phyloP scores from a whole-genome alignment of 2,329 filamentous ascomycete genomes.

The Sporothrix euskadiensis region DNA sequence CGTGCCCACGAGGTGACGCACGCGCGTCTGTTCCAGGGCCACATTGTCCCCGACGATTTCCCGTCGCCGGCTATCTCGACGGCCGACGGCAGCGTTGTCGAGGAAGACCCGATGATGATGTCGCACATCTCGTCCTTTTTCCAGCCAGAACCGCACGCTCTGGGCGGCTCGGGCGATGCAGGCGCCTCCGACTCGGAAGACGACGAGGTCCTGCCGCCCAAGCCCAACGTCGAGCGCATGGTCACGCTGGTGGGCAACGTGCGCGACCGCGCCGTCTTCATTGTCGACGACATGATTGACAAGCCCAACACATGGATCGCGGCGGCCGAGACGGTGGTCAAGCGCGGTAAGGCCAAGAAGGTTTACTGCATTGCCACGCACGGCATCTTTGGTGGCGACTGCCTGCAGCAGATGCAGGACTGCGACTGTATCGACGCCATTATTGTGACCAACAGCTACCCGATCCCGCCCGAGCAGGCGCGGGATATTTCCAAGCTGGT shows the following conservation, averaged over 20 bases:
- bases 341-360: slow-evolving; percentile 84
- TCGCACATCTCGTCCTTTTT: slow-evolving; percentile 81
- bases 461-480: slow-evolving; percentile 74
- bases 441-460: slow-evolving; percentile 96
- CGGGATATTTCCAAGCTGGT: slow-evolving; percentile 78
- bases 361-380: slow-evolving; percentile 98
- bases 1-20: slow-evolving; percentile 88
- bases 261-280: slow-evolving; percentile 81
- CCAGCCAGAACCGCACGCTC: slow-evolving; percentile 64
- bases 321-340: slow-evolving; percentile 93
- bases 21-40: slow-evolving; percentile 85
- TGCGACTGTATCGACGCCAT: slow-evolving; percentile 94
- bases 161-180: slow-evolving; percentile 83
- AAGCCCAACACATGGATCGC: slow-evolving; percentile 97
- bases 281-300: slow-evolving; percentile 99
- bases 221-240: slow-evolving; percentile 83
- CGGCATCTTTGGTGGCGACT: slow-evolving; percentile 87
- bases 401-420: slow-evolving; percentile 82
- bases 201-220: slow-evolving; percentile 66
- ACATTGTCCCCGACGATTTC: slow-evolving; percentile 92
- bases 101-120: slow-evolving; percentile 81
- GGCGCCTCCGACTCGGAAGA: slow-evolving; percentile 86
- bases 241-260: slow-evolving; percentile 98
- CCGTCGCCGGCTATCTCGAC: slow-evolving; percentile 74
- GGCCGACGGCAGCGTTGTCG: slow-evolving; percentile 62